phyloP scores from a whole-genome alignment of 2,329 filamentous ascomycete genomes.

The Scedosporium dehoogii region DNA sequence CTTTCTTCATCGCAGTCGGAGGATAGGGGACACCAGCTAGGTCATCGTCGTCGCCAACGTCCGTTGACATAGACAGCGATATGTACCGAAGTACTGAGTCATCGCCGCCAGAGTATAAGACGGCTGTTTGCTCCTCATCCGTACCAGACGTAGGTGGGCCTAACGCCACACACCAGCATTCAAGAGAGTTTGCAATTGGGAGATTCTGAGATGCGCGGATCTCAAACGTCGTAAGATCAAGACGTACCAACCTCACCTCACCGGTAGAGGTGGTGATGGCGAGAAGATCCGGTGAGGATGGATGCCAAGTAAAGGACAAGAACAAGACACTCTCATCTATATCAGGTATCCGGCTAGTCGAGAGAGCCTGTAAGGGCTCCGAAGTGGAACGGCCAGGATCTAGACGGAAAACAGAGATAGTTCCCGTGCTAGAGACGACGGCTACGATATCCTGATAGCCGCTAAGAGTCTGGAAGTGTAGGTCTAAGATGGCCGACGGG shows the following conservation, averaged over 20 bases:
- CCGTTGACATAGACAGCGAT: conserved; percentile 11
- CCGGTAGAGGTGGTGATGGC: conserved; percentile 65
- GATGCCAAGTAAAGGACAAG: conserved; percentile 66
- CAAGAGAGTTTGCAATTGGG: conserved; percentile 43
- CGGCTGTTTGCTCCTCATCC: neutral
- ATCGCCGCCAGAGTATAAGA: conserved; percentile 63
- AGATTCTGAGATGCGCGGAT: conserved; percentile 24
- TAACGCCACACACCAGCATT: conserved; percentile 67
- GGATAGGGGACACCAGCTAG: conserved; percentile 14
- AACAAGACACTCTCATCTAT: conserved; percentile 53
- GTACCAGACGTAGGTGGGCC: conserved; percentile 20
- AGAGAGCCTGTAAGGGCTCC: conserved; percentile 27
- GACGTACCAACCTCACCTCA: conserved; percentile 44
- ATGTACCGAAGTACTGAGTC: conserved; percentile 52
- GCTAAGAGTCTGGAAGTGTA: conserved; percentile 61
- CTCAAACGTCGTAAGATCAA: conserved; percentile 29
- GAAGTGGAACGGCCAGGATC: conserved; percentile 23
- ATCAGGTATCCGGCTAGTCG: conserved; percentile 33
- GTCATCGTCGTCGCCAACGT: conserved; percentile 6
- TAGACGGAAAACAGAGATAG: conserved; percentile 54
- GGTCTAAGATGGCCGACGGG: conserved; percentile 69
- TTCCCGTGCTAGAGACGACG: conserved; percentile 68
- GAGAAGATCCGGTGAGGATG: conserved; percentile 41
- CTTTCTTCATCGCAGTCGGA: conserved; percentile 26
- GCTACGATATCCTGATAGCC: conserved; percentile 48